Evolutionary conservation across 306 rosid genomes (phyloP), one percentile per base, ranked within the genome.

Genomic region (Cyclanthera cordifolia): DNA sequence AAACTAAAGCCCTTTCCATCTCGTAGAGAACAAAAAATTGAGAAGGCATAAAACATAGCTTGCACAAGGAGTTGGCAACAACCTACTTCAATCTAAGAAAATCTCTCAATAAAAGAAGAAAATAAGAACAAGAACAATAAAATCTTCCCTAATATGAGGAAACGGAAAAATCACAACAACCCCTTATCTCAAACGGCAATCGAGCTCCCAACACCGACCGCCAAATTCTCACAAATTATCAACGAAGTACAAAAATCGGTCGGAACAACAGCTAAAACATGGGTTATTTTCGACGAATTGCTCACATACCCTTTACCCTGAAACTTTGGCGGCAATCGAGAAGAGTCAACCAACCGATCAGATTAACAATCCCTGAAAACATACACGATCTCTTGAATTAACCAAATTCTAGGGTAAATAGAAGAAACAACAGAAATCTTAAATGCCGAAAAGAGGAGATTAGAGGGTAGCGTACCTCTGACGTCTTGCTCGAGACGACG

Each of bases 401-500:
- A 66, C 39, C 41, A 24, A 24, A 46, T 15, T 46, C 70, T 66
- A 66, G 70, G 54, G 54, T 9, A 45, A 66, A 66, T 6, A 25
- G 37, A 43, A 39, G 19, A 64, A 64, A 7, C 0, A 14, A 13
- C 1, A 13, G 39, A 24, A 24, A 55, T 4, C 5, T 24, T 1
- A 1, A 17, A 13, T 14, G 28, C 21, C 6, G 0, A 46, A 27
- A 6, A 9, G 27, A 24, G 54, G 70, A 46, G 39, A 66, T 13
- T 6, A 4, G 12, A 27, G n/a, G 23, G 54, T 66, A 66, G n/a
- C 45, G 54, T 66, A 66, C 53, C 41, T 24, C 6, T 7, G 41
- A 25, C 25, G 51, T 15, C 45, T 63, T 45, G 54, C 52, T 41
- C 13, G 69, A 63, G 52, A 64, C 34, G 69, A 64, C 70, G 70